Percentiles rank a stretch among this genome's conserved stretches.
These are phyloP conservation scores for Terana coerulea DNA, from an alignment of 768 basidiomycete genomes.

Conservation along the genomic window DNA sequence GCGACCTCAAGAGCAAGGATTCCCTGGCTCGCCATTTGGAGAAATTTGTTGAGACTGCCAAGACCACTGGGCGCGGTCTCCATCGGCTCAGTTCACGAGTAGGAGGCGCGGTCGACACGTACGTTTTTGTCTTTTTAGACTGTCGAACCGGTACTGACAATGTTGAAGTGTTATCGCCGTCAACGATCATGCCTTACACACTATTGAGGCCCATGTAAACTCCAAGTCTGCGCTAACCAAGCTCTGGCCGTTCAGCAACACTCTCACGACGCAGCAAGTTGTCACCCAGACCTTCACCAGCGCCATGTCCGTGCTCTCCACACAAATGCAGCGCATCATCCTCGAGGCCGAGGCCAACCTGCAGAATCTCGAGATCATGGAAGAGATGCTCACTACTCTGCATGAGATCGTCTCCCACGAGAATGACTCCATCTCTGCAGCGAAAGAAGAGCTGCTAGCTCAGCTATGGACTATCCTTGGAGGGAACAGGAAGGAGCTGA, in stretches of 20 bases:
- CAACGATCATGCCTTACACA: constrained; percentile 64
- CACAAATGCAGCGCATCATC: constrained; percentile 50
- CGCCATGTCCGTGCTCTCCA: constrained; percentile 58
- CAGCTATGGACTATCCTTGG: constrained; percentile 70
- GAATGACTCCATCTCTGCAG: constrained; percentile 39
- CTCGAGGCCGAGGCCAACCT: constrained; percentile 63
- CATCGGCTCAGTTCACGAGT: constrained; percentile 63
- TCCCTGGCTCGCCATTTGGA: constrained; percentile 45
- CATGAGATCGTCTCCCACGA: constrained; percentile 62
- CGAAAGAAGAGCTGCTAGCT: constrained; percentile 52
- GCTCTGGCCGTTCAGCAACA: constrained; percentile 31
- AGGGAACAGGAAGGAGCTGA: constrained; percentile 48
- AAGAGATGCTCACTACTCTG: constrained; percentile 52
- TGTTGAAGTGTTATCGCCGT: constrained; percentile 60
- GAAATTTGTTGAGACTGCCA: constrained; percentile 59
- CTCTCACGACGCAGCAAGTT: constrained; percentile 36
- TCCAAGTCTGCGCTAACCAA: constrained; percentile 22
- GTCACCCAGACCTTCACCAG: constrained; percentile 53
- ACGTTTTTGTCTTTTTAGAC: constrained; percentile 19
- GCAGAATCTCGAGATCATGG: constrained; percentile 55
- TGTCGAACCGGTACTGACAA: not conserved
- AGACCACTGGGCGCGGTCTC: constrained; percentile 53
- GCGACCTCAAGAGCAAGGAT: constrained; percentile 60
- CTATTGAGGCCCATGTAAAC: constrained; percentile 41
- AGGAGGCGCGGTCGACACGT: constrained; percentile 75